Base-by-base conservation (phyloP, 495 filamentous ascomycete species). In the Trichoderma asperelloides region DNA sequence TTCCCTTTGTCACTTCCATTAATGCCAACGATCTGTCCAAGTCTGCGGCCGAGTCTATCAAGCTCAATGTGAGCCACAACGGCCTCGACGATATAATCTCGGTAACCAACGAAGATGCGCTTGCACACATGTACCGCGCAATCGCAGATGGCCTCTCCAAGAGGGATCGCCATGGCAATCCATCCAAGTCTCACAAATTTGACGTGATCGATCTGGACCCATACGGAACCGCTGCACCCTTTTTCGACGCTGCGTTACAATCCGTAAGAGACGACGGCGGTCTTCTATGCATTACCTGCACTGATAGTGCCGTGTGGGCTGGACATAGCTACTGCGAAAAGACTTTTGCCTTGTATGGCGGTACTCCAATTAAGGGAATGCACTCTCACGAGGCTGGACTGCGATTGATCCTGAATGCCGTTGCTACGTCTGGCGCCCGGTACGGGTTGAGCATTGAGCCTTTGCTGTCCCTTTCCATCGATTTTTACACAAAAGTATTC, bases 191-290 rank as follows among this genome's bases (percentile, higher is more conserved):
- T 28, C 75, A 76, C 33, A 87, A 82, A 70, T 98, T 96, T 77
- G 88, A 98, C 71, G 92, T 97, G 40, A 96, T 99, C 68, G 95
- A 99, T 74, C 84, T 99, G 23, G 95, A 99, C 74, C 95, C 95
- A 0, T 99, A 98, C 73, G 95, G 95, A 21, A 92, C 90, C 1
- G 95, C 96, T 0, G 89, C 88, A 30, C 90, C 93, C 1, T 98
- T 98, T 77, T 76, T 98, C 16, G 95, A 99, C 73, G 88, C 91
- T 4, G 92, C 96, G 3, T 82, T 98, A 1, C 92, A 96, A 72
- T 86, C 88, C 0, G 80, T 97, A 13, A 86, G 85, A 41, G 91
- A 96, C 68, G 84, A 88, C 66, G 93, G 91, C 5, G 95, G 96
- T 21, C 81, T 99, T 16, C 84, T 99, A 8, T 97, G 93, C 75